Evolutionary conservation across 2,329 filamentous ascomycete species (phyloP).

Genomic region (Penicillium thymicola): DNA sequence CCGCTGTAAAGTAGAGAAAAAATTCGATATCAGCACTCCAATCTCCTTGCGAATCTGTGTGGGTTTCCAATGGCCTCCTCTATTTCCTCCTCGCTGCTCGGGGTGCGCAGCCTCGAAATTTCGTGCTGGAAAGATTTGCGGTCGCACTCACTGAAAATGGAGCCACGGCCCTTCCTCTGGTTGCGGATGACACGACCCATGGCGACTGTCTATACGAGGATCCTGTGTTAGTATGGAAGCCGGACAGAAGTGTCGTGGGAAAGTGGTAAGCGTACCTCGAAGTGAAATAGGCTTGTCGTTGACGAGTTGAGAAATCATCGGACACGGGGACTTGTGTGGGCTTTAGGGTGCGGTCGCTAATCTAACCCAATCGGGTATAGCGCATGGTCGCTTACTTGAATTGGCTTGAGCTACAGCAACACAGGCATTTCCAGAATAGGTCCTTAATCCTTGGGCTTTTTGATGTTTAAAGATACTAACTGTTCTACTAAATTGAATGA

Average conservation of each 20-base stretch:
- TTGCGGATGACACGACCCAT: conserved; percentile 73
- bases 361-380: conserved; percentile 41
- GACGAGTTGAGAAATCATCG: conserved; percentile 42
- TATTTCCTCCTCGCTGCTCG: conserved; percentile 14
- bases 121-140: conserved; percentile 24
- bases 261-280: conserved; percentile 42
- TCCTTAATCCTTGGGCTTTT: background rate
- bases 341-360: conserved; percentile 47
- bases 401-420: background rate
- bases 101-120: conserved; percentile 13
- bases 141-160: conserved; percentile 68
- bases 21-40: conserved; percentile 34
- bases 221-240: conserved; percentile 37
- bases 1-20: conserved; percentile 51
- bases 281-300: conserved; percentile 44
- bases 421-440: background rate
- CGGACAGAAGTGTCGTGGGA: conserved; percentile 27
- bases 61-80: conserved; percentile 5
- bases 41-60: conserved; percentile 10
- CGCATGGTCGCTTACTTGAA: conserved; percentile 18
- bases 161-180: conserved; percentile 74
- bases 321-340: conserved; percentile 42
- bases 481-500: background rate
- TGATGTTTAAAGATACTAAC: background rate
- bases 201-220: conserved; percentile 41